Percentiles rank a stretch among this genome's conserved stretches.
phyloP scores from a whole-genome alignment of 2,329 filamentous ascomycete genomes.

The Bimuria novae-zelandiae region DNA sequence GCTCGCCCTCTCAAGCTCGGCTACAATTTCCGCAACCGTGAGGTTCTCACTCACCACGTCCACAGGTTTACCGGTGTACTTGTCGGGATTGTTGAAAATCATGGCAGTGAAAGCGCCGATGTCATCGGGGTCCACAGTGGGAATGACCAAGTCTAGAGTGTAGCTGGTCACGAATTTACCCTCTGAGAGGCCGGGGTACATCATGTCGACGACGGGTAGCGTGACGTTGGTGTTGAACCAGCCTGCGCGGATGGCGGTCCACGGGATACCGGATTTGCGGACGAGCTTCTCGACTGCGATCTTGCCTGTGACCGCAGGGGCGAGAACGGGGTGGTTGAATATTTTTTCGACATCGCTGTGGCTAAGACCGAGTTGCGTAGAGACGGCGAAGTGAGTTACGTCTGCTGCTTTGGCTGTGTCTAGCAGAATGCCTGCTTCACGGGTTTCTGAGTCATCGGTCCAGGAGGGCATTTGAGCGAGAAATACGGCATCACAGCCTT shows the following conservation, averaged over 20 bases:
- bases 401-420: constrained; percentile 38
- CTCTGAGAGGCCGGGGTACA: constrained; percentile 48
- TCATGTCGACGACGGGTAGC: constrained; percentile 43
- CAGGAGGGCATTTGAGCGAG: constrained; percentile 29
- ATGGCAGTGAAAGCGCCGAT: constrained; percentile 54
- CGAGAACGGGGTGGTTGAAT: constrained; percentile 11
- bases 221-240: constrained; percentile 60
- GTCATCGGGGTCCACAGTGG: constrained; percentile 54
- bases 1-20: constrained; percentile 42
- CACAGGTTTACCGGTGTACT: constrained; percentile 50
- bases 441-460: constrained; percentile 21
- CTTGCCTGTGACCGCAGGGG: constrained; percentile 46
- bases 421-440: constrained; percentile 21
- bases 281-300: constrained; percentile 47
- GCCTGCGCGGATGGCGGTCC: constrained; percentile 57
- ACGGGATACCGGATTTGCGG: constrained; percentile 41
- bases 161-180: constrained; percentile 48
- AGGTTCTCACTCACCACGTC: constrained; percentile 50
- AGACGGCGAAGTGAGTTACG: constrained; percentile 39
- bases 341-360: constrained; percentile 12
- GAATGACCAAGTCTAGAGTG: constrained; percentile 43
- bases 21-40: constrained; percentile 43
- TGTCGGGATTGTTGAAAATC: constrained; percentile 49
- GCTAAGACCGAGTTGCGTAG: constrained; percentile 23
- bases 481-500: constrained; percentile 36